Percentiles rank a stretch among this genome's conserved stretches.
These are phyloP conservation scores for Malania oleifera DNA, from an alignment of 164 flowering plant species.

Conservation along the genomic window DNA sequence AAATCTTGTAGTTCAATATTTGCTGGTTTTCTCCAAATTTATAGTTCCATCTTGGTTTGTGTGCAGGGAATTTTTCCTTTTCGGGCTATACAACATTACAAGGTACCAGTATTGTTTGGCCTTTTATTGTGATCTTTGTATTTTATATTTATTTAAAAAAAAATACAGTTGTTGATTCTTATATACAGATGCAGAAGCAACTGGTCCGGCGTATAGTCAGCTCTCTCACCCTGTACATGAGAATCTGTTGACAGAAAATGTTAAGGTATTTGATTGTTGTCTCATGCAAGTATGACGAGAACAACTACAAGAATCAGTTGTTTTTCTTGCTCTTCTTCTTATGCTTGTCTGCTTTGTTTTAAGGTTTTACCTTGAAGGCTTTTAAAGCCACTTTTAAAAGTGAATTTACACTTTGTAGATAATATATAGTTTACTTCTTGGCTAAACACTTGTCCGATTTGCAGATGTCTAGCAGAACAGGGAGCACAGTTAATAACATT, in stretches of 20 bases:
- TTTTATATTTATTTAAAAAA: neutral
- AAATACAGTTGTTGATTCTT: neutral
- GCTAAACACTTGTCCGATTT: slow-evolving; percentile 1
- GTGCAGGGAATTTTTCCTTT: slow-evolving; percentile 32
- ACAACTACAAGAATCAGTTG: too few relatives aligned
- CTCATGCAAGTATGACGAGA: neutral
- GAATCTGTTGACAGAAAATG: slow-evolving; percentile 34
- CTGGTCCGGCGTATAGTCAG: slow-evolving; percentile 37
- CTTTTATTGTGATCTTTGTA: too few relatives aligned
- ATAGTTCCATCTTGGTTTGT: neutral
- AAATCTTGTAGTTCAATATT: neutral
- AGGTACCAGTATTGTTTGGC: too few relatives aligned
- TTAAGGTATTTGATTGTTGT: slow-evolving; percentile 25
- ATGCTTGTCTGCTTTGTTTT: too few relatives aligned
- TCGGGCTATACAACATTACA: slow-evolving; percentile 20
- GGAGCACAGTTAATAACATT: slow-evolving; percentile 33
- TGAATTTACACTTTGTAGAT: neutral
- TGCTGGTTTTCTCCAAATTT: neutral
- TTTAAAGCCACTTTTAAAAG: neutral
- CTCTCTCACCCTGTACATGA: slow-evolving; percentile 57
- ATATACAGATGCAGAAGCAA: slow-evolving; percentile 42
- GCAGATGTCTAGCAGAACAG: slow-evolving; percentile 42
- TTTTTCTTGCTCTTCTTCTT: too few relatives aligned
- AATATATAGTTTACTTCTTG: slow-evolving; percentile 4
- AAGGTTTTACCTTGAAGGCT: too few relatives aligned